These are phyloP conservation scores for Fusarium foetens DNA, from an alignment of 2,329 filamentous ascomycete species.

Conservation along the genomic window DNA sequence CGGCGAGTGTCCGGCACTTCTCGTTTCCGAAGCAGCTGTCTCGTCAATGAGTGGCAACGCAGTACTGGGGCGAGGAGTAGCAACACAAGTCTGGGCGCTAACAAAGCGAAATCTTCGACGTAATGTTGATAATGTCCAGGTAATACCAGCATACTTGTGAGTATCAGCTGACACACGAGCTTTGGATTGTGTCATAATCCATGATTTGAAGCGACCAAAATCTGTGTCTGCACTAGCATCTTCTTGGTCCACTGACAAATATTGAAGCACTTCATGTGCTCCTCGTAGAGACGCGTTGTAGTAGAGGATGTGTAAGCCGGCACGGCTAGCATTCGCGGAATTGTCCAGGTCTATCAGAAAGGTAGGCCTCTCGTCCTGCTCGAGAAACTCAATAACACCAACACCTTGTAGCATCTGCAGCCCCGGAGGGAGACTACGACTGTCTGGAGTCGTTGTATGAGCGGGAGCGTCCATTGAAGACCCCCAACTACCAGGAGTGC, in stretches of 20 bases:
- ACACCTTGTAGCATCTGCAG: constrained; percentile 70
- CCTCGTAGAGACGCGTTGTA: constrained; percentile 74
- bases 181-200: constrained; percentile 69
- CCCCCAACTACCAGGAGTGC: constrained; percentile 62
- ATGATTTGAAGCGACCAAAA: constrained; percentile 73
- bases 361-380: constrained; percentile 79
- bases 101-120: constrained; percentile 75
- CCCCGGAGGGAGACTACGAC: constrained; percentile 57
- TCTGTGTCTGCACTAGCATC: constrained; percentile 56
- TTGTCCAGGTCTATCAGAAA: constrained; percentile 78
- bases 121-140: constrained; percentile 77
- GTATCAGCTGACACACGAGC: constrained; percentile 65
- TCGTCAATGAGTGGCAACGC: constrained; percentile 53
- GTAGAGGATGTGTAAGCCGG: constrained; percentile 71
- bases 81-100: constrained; percentile 61
- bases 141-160: constrained; percentile 70
- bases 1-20: constrained; percentile 51
- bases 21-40: constrained; percentile 47
- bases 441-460: constrained; percentile 64
- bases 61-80: constrained; percentile 51
- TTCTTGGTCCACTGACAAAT: constrained; percentile 63
- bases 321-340: constrained; percentile 62
- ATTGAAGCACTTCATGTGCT: constrained; percentile 63
- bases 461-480: constrained; percentile 65
- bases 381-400: constrained; percentile 76